Percentiles rank a stretch among this genome's conserved stretches.
These are phyloP conservation scores for Melampsora larici-populina DNA, from an alignment of 1,284 basidiomycete species.

Conservation along the genomic window DNA sequence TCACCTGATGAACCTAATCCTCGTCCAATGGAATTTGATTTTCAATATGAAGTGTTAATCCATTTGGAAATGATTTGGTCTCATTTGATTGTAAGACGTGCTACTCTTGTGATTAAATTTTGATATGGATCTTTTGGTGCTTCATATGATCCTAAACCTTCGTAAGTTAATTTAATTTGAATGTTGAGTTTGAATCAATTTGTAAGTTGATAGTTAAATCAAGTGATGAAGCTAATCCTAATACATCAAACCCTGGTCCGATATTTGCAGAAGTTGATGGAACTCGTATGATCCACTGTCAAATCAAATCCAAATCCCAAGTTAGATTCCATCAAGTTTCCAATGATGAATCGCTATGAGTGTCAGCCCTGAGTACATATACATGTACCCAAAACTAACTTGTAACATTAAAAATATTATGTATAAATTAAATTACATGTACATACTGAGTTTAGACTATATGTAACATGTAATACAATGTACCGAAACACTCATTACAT, in stretches of 20 bases:
- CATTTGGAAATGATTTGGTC: slow-evolving; percentile 70
- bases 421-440: no score
- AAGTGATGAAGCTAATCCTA: slow-evolving; percentile 90
- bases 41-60: slow-evolving; percentile 69
- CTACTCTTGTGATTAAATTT: slow-evolving; percentile 95
- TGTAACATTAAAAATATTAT: no score
- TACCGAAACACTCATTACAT: no score
- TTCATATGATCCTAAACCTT: slow-evolving; percentile 47
- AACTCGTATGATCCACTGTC: no score
- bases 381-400: no score
- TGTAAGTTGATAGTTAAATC: slow-evolving; percentile 77
- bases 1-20: slow-evolving; percentile 96
- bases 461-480: no score
- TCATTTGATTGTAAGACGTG: slow-evolving; percentile 82
- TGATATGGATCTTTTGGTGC: slow-evolving; percentile 77
- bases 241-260: slow-evolving; percentile 97
- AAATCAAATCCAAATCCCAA: no score
- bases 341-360: no score
- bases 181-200: slow-evolving; percentile 64
- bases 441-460: no score
- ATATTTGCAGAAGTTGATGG: slow-evolving; percentile 98
- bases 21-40: slow-evolving; percentile 98
- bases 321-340: no score
- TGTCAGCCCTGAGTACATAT: no score
- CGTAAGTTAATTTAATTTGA: slow-evolving; percentile 45